Conservation (phyloP, 768 basidiomycete genomes). For the Mycena floridula region DNA sequence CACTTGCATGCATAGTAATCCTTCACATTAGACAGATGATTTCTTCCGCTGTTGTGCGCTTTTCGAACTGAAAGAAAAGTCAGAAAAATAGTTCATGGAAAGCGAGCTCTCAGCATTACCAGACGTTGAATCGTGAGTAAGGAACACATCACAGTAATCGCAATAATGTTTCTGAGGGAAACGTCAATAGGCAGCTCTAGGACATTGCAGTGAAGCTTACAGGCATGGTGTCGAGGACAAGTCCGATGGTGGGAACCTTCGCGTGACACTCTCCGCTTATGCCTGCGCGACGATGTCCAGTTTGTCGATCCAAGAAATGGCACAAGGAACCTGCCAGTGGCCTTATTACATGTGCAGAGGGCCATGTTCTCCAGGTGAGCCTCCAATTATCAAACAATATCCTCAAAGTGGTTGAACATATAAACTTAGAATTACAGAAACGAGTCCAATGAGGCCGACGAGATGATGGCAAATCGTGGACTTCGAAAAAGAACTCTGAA, state of each 20-base stretch:
- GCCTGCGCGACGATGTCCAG: slow-evolving; percentile 47
- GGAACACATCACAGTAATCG: slow-evolving; percentile 89
- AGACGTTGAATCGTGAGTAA: slow-evolving; percentile 92
- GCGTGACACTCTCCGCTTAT: too few relatives aligned
- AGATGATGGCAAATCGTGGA: slow-evolving; percentile 52
- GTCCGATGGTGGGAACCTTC: too few relatives aligned
- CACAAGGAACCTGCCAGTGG: slow-evolving; percentile 81
- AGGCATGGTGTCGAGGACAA: too few relatives aligned
- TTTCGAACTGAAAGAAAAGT: slow-evolving; percentile 80
- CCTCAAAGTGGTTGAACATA: neutral
- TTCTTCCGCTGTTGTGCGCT: slow-evolving; percentile 96
- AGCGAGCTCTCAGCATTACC: slow-evolving; percentile 37
- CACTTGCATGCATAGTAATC: slow-evolving; percentile 92
- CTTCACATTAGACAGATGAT: slow-evolving; percentile 92
- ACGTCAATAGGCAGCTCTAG: too few relatives aligned
- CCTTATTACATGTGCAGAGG: slow-evolving; percentile 81
- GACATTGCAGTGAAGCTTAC: too few relatives aligned
- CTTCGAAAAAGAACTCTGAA: slow-evolving; percentile 65
- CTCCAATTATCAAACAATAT: neutral
- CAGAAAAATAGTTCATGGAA: slow-evolving; percentile 11
- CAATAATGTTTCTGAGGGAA: slow-evolving; percentile 98
- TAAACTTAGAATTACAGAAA: slow-evolving; percentile 67
- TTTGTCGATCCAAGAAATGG: slow-evolving; percentile 85
- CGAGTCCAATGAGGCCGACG: slow-evolving; percentile 69
- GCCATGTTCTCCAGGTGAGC: slow-evolving; percentile 81